A percentile compares a stretch with the other conserved stretches of the same genome.
Conservation (phyloP, 2,329 filamentous ascomycete species). For the Falciphora oryzae region DNA sequence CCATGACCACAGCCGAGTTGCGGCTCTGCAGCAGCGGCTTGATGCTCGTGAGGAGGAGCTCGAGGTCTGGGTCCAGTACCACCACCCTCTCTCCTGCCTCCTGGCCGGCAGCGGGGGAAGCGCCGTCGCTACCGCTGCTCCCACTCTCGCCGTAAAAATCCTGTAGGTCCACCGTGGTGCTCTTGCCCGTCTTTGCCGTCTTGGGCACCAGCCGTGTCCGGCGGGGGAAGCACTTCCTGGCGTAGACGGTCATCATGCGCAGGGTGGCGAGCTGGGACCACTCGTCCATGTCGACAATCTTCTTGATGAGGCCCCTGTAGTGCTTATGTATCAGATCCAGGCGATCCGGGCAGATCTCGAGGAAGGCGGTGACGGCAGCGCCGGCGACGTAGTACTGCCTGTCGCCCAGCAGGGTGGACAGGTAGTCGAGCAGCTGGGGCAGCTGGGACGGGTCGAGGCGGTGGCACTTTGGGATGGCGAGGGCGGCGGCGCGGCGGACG, state of each 20-base stretch:
- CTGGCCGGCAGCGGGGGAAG: slow-evolving; percentile 21
- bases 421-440: slow-evolving; percentile 78
- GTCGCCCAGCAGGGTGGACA: slow-evolving; percentile 74
- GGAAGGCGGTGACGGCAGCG: slow-evolving; percentile 81
- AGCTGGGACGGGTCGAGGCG: slow-evolving; percentile 79
- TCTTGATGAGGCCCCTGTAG: slow-evolving; percentile 78
- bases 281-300: slow-evolving; percentile 98
- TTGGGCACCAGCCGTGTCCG: slow-evolving; percentile 46
- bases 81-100: slow-evolving; percentile 48
- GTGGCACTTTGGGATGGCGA: slow-evolving; percentile 96
- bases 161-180: slow-evolving; percentile 42
- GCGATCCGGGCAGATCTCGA: slow-evolving; percentile 82
- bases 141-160: slow-evolving; percentile 75
- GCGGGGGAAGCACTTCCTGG: slow-evolving; percentile 79
- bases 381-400: slow-evolving; percentile 96
- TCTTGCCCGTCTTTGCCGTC: slow-evolving; percentile 20
- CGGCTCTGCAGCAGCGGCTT: slow-evolving; percentile 84
- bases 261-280: slow-evolving; percentile 89
- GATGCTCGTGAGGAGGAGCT: slow-evolving; percentile 72
- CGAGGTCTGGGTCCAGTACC: slow-evolving; percentile 73
- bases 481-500: slow-evolving; percentile 85
- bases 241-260: slow-evolving; percentile 76
- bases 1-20: slow-evolving; percentile 87
- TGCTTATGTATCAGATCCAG: slow-evolving; percentile 87
- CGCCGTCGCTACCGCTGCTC: slow-evolving; percentile 24